Conservation (phyloP, 2,329 filamentous ascomycete species). For the Zymoseptoria tritici region DNA sequence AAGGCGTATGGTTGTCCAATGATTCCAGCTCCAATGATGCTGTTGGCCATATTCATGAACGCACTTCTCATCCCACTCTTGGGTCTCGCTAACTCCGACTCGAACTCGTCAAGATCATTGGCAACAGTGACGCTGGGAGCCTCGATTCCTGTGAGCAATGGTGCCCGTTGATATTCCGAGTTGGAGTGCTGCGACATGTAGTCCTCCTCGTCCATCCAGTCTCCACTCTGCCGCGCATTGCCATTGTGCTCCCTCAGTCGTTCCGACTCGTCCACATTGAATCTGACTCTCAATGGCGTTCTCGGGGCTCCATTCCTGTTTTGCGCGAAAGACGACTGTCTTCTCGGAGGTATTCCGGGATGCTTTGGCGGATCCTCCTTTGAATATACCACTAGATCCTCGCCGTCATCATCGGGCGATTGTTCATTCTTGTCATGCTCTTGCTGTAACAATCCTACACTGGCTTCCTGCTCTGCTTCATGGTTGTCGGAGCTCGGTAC, state of each 20-base stretch:
- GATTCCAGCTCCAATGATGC: conserved; percentile 74
- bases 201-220: conserved; percentile 54
- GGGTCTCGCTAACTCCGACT: conserved; percentile 58
- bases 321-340: conserved; percentile 41
- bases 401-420: conserved; percentile 22
- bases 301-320: conserved; percentile 48
- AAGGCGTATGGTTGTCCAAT: conserved; percentile 91
- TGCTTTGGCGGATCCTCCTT: conserved; percentile 10
- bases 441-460: conserved; percentile 23
- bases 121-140: conserved; percentile 70
- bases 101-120: conserved; percentile 46
- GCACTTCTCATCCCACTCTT: conserved; percentile 80
- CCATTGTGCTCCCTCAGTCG: conserved; percentile 19
- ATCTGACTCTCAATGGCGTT: conserved; percentile 67
- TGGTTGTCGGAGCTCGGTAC: conserved; percentile 12
- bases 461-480: conserved; percentile 18
- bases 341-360: conserved; percentile 12
- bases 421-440: conserved; percentile 13
- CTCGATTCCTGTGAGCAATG: conserved; percentile 74
- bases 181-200: conserved; percentile 42
- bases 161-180: conserved; percentile 47
- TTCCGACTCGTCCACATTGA: conserved; percentile 46
- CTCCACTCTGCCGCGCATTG: conserved; percentile 17
- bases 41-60: conserved; percentile 99
- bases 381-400: conserved; percentile 17